Evolutionary conservation across 2,329 filamentous ascomycete genomes (phyloP), one percentile per base, ranked within the genome.

Genomic region (Aureobasidium musti): DNA sequence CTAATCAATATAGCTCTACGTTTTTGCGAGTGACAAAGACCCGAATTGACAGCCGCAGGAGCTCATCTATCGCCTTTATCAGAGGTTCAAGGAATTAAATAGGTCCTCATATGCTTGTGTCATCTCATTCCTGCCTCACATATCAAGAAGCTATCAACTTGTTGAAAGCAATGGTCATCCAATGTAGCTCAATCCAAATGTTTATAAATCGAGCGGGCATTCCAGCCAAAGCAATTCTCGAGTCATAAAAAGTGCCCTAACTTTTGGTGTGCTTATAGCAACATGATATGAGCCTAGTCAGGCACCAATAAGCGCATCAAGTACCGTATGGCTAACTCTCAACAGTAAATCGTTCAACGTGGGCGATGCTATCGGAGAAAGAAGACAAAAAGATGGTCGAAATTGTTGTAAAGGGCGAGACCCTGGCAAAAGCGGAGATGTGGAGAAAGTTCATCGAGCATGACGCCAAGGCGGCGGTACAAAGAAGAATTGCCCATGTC

Each of bases 391-490:
- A 37, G 41, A 49, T 49, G 39, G 39, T 26, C 45, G 1, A 35
- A 45, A 50, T 35, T 14, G 5, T 13, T 50, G 59, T 6, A 30
- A 41, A 0, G 23, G 14, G 45, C 7, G 17, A 21, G 28, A 61
- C 57, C 57, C 57, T 61, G 57, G 8, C 57, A 23, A 50, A 28
- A n/a, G 43, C 30, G 39, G 26, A 59, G 39, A 45, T 19, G 33
- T 59, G 37, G 56, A 33, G 37, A 43, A 35, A 45, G 23, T 26
- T 57, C 23, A 8, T 33, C 56, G 39, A 47, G 13, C 14, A 61
- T 30, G 41, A 47, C 59, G 59, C 59, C 59, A 52, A 52, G 59
- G 41, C 59, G 17, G 45, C 30, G 37, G 59, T 26, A 39, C 14
- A 52, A 50, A 52, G 49, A 35, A 47, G 23, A 61, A 61, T 45